These are phyloP conservation scores for Fusarium sp. DNA, from an alignment of 2,329 filamentous ascomycete genomes.

Conservation along the genomic window DNA sequence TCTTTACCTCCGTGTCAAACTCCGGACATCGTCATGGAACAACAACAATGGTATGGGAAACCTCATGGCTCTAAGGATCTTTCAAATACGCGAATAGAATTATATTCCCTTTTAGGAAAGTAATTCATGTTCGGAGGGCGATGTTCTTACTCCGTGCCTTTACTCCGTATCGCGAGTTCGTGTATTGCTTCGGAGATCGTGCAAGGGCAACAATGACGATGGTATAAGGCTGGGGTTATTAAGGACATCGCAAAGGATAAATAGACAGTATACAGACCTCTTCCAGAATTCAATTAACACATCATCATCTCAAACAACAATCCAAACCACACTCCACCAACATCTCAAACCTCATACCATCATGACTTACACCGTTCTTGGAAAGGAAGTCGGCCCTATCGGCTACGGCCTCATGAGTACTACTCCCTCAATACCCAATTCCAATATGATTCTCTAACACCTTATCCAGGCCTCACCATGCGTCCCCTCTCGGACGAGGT, in stretches of 20 bases:
- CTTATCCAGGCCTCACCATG: constrained; percentile 33
- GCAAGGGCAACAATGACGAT: not conserved
- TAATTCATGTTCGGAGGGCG: not conserved
- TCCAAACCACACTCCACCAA: not conserved
- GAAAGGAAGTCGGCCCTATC: constrained; percentile 39
- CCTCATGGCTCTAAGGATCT: not conserved
- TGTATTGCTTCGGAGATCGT: not conserved
- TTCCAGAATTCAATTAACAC: not conserved
- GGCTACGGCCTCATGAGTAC: constrained; percentile 45
- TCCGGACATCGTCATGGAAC: not conserved
- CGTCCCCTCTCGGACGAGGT: constrained; percentile 47
- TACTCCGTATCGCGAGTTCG: constrained; percentile 2
- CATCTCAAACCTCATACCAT: not conserved
- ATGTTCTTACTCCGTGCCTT: not conserved
- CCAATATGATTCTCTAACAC: constrained; percentile 25
- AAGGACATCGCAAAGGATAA: constrained; percentile 8
- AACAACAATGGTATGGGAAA: not conserved
- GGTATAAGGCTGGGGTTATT: not conserved
- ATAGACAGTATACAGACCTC: not conserved
- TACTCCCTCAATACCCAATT: constrained; percentile 4
- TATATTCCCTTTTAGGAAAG: not conserved
- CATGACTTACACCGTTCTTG: constrained; percentile 41
- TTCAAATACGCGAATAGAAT: constrained; percentile 5
- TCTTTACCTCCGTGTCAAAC: constrained; percentile 14
- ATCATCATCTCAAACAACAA: not conserved